phyloP scores from a whole-genome alignment of 1,284 basidiomycete species.

The Trametes pubescens region DNA sequence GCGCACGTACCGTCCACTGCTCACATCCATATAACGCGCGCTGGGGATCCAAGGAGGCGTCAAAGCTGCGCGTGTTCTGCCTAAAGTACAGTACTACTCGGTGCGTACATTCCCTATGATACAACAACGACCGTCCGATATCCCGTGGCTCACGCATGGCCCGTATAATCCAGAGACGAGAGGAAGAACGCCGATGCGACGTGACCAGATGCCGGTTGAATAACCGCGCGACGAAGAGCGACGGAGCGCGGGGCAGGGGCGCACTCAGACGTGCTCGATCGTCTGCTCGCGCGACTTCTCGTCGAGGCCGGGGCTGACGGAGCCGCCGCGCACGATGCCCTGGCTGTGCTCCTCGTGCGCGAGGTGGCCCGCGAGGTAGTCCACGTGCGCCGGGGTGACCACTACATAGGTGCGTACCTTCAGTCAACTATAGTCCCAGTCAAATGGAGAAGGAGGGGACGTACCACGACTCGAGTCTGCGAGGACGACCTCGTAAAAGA shows the following conservation, averaged over 20 bases:
- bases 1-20: background rate
- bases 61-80: background rate
- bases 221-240: background rate
- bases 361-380: slow-evolving; percentile 35
- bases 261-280: slow-evolving; percentile 25
- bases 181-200: slow-evolving; percentile 1
- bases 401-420: slow-evolving; percentile 31
- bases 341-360: slow-evolving; percentile 40
- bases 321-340: slow-evolving; percentile 19
- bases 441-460: slow-evolving; percentile 10
- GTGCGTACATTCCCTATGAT: slow-evolving; percentile 18
- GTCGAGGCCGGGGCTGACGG: slow-evolving; percentile 22
- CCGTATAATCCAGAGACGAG: background rate
- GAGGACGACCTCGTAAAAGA: slow-evolving; percentile 63
- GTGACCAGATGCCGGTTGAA: background rate
- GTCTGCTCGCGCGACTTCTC: slow-evolving; percentile 32
- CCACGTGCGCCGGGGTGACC: slow-evolving; percentile 36
- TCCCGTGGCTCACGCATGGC: background rate
- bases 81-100: slow-evolving; percentile 6
- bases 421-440: background rate
- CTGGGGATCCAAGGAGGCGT: background rate
- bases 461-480: slow-evolving; percentile 59
- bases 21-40: background rate
- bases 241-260: background rate
- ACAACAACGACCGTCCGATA: slow-evolving; percentile 7